Evolutionary conservation across 2,329 filamentous ascomycete genomes (phyloP).

Genomic region (Fusarium proliferatum): DNA sequence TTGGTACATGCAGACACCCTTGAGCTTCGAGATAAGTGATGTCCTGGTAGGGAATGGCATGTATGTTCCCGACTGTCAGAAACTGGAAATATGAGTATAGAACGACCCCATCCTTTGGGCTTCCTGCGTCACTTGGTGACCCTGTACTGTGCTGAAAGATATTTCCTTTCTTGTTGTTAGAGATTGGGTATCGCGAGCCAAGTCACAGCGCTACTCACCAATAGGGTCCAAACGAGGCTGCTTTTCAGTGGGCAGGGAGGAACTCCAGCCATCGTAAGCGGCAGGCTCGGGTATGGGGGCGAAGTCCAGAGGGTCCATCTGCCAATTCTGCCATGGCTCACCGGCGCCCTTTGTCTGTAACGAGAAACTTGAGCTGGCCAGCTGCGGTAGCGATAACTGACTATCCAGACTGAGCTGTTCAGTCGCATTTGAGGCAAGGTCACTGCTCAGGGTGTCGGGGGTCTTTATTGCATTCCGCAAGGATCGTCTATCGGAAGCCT

Average conservation of each 20-base stretch:
- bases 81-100: background rate
- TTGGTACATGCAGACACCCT: background rate
- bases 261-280: background rate
- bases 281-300: background rate
- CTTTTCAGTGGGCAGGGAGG: background rate
- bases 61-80: background rate
- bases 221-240: background rate
- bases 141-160: background rate
- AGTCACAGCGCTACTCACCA: background rate
- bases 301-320: background rate
- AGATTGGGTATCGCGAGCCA: fast-evolving
- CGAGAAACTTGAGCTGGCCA: fast-evolving
- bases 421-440: fast-evolving
- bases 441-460: background rate
- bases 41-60: conserved; percentile 1
- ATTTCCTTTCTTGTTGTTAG: background rate
- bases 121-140: background rate
- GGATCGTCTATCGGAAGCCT: background rate
- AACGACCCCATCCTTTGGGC: background rate
- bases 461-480: background rate
- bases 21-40: background rate
- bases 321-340: background rate
- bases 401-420: background rate
- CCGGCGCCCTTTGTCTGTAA: background rate
- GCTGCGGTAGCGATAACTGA: background rate